Evolutionary conservation across 2,329 filamentous ascomycete species (phyloP).

Genomic region (Cadophora malorum): DNA sequence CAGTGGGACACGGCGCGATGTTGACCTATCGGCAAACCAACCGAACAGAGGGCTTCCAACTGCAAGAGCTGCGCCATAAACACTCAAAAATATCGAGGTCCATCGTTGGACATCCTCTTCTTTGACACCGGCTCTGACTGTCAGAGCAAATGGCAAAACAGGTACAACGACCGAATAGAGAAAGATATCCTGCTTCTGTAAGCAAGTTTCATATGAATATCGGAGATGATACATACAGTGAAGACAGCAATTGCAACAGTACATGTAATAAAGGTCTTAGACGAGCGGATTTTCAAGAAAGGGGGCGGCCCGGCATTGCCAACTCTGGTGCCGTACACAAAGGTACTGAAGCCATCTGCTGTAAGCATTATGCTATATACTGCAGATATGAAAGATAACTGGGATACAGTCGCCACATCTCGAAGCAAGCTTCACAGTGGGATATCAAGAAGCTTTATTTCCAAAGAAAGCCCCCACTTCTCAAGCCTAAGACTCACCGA

Average conservation of each 20-base stretch:
- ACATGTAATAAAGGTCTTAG: constrained; percentile 37
- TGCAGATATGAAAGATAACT: neutral
- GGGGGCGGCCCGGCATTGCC: constrained; percentile 37
- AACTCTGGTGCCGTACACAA: constrained; percentile 38
- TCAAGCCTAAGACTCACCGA: constrained; percentile 12
- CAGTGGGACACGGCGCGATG: constrained; percentile 66
- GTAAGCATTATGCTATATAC: constrained; percentile 33
- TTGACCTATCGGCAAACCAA: constrained; percentile 65
- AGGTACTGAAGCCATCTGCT: constrained; percentile 34
- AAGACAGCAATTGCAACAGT: constrained; percentile 40
- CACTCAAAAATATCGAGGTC: constrained; percentile 74
- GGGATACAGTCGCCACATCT: neutral
- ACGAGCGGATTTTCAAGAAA: constrained; percentile 39
- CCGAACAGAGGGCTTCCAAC: constrained; percentile 55
- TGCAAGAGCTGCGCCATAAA: constrained; percentile 72
- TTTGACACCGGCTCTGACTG: constrained; percentile 58
- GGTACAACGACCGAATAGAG: constrained; percentile 70
- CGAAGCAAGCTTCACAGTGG: neutral
- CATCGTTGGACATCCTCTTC: constrained; percentile 65
- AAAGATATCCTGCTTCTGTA: constrained; percentile 57
- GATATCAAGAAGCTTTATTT: constrained; percentile 6
- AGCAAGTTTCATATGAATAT: neutral
- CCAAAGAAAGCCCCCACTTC: neutral
- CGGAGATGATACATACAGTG: constrained; percentile 29
- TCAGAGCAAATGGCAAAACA: constrained; percentile 72